Evolutionary conservation across 2,329 filamentous ascomycete genomes (phyloP), one percentile per base, ranked within the genome.

Genomic region (Exophiala lecanii-corni): DNA sequence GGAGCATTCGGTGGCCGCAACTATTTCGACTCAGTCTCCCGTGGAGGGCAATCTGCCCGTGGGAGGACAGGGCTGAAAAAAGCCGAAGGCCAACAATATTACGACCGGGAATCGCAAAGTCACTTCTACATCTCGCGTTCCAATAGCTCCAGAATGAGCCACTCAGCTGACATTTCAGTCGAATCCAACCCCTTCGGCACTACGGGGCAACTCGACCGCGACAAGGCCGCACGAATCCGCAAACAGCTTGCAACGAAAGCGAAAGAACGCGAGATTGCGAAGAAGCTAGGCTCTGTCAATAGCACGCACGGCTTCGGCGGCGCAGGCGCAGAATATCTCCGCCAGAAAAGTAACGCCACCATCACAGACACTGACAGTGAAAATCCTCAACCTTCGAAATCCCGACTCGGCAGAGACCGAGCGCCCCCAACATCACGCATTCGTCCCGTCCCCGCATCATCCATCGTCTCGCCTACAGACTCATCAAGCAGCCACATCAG

Each of bases 261-360:
- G 41, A 62, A 64, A 32, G 69, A 72, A 45, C 62, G 64, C 5
- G 66, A 71, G 21, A 71, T 72, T 42, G 63, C 67, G 3, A 54
- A 62, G 37, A 66, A 62, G 39, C 61, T 72, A 4, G 62, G 62
- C 16, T 54, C 61, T 12, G 20, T 25, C 5, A 32, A 44, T 19
- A 21, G 18, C 13, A 57, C 58, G 16, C 47, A 43, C 10, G 55
- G 52, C 9, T 49, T 60, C 10, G 59, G 57, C 3, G 60, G 58
- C 19, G 59, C 68, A 3, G 69, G 68, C 9, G 64, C 65, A 3
- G 66, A 72, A 31, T 72, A 72, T 55, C 62, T 72, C 32, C 64
- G 67, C 12, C 59, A 59, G 9, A 39, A 53, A 13, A 23, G 38
- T 5, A 42, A 39, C 20, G 28, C 35, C 17, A n/a, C 25, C 13